phyloP scores from a whole-genome alignment of 768 basidiomycete genomes.

The Podaxis sp. region DNA sequence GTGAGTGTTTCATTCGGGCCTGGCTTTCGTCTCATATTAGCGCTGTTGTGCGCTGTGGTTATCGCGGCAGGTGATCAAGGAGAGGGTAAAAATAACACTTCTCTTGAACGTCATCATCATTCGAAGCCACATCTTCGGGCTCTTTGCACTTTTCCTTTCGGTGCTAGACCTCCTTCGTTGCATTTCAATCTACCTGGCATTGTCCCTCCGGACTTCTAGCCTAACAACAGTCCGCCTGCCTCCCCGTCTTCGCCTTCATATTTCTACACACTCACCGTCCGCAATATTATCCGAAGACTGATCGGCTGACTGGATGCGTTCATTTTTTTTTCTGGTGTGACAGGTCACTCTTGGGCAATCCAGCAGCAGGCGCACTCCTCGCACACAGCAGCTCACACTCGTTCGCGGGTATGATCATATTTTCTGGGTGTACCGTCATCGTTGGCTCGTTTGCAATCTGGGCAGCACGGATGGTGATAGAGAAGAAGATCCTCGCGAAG shows the following conservation, averaged over 20 bases:
- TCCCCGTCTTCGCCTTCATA: neutral
- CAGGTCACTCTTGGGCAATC: conserved; percentile 64
- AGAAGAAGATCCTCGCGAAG: conserved; percentile 36
- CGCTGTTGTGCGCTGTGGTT: neutral
- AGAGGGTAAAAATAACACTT: neutral
- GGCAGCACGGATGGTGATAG: conserved; percentile 44
- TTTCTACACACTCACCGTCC: neutral
- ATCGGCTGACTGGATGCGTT: conserved; percentile 1
- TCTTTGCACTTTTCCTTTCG: neutral
- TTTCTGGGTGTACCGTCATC: conserved; percentile 58
- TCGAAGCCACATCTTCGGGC: neutral
- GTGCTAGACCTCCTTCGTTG: neutral
- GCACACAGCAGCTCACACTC: conserved; percentile 36
- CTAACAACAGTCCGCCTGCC: neutral
- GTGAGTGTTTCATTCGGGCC: conserved; percentile 42
- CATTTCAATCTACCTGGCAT: neutral
- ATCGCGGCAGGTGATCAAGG: neutral
- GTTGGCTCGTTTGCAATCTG: conserved; percentile 59
- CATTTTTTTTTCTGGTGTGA: neutral
- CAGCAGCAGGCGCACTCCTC: conserved; percentile 60
- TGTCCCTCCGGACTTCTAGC: conserved; percentile 1
- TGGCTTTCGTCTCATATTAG: neutral
- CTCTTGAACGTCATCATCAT: neutral
- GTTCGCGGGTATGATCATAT: conserved; percentile 51
- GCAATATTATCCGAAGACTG: neutral